Evolutionary conservation across 1,284 basidiomycete species (phyloP).

Genomic region (Ceratobasidium papillatum): DNA sequence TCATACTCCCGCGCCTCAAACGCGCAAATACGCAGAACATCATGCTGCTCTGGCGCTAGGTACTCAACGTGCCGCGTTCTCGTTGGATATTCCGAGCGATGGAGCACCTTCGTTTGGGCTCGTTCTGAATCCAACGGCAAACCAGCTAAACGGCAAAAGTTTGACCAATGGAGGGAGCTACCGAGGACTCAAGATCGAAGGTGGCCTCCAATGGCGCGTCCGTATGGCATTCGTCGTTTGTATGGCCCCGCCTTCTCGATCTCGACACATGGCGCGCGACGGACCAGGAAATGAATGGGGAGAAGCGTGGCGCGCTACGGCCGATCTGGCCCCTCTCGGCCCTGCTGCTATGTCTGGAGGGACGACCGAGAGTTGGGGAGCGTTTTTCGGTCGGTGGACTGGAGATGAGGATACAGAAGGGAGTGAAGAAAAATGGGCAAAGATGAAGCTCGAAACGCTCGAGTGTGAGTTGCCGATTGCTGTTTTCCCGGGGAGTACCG

Average conservation of each 20-base stretch:
- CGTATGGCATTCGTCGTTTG: conserved; percentile 61
- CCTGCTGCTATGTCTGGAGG: not conserved
- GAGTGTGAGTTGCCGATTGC: conserved; percentile 91
- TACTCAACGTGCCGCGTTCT: conserved; percentile 78
- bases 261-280: conserved; percentile 67
- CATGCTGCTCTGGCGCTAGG: conserved; percentile 76
- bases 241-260: conserved; percentile 57
- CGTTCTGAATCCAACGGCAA: conserved; percentile 46
- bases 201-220: conserved; percentile 88
- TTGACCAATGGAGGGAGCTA: not conserved
- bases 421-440: conserved; percentile 65
- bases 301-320: conserved; percentile 67
- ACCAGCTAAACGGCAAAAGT: conserved; percentile 52
- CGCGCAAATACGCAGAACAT: conserved; percentile 81
- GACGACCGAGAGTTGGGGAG: conserved; percentile 58
- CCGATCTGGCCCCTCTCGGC: conserved; percentile 63
- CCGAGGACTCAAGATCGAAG: conserved; percentile 49
- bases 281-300: conserved; percentile 71
- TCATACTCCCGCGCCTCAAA: conserved; percentile 55
- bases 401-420: conserved; percentile 55
- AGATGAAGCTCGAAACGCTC: conserved; percentile 78
- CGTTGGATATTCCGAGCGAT: conserved; percentile 88
- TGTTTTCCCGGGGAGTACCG: conserved; percentile 89
- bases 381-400: conserved; percentile 60
- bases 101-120: conserved; percentile 80